phyloP scores from a whole-genome alignment of 2,329 filamentous ascomycete species.

The Blastomyces gilchristii region DNA sequence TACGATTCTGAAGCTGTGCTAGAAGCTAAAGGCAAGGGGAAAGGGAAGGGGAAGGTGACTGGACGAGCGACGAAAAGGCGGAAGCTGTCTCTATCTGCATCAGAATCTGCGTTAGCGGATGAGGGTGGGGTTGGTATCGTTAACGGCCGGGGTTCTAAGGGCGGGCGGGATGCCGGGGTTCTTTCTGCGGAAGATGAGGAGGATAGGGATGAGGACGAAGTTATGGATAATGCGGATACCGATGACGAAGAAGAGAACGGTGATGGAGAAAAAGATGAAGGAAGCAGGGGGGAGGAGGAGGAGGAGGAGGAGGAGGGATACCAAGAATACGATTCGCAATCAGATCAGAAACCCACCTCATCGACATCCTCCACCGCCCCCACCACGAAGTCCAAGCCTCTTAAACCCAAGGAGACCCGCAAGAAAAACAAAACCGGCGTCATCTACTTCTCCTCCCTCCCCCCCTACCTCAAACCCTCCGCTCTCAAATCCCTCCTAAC shows the following conservation, averaged over 20 bases:
- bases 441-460: slow-evolving; percentile 37
- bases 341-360: slow-evolving; percentile 10
- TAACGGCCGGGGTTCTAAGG: slow-evolving; percentile 12
- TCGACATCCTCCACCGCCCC: slow-evolving; percentile 16
- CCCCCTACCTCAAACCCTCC: slow-evolving; percentile 40
- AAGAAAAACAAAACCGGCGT: slow-evolving; percentile 34
- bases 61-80: slow-evolving; percentile 45
- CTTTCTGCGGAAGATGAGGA: background rate
- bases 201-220: background rate
- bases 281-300: no score
- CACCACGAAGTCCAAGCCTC: slow-evolving; percentile 9
- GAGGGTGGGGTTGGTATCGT: slow-evolving; percentile 33
- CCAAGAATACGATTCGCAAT: slow-evolving; percentile 4
- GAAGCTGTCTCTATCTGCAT: slow-evolving; percentile 41
- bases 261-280: background rate
- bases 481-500: slow-evolving; percentile 35
- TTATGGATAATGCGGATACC: background rate
- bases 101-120: slow-evolving; percentile 4
- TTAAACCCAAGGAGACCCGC: slow-evolving; percentile 14
- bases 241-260: background rate
- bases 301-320: slow-evolving; percentile 9
- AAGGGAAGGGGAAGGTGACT: slow-evolving; percentile 12
- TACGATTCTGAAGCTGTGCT: slow-evolving; percentile 38
- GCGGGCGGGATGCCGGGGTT: slow-evolving; percentile 11
- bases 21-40: slow-evolving; percentile 27